These are phyloP conservation scores for Entophlyctis luteolus DNA, from an alignment of 192 early-diverging fungal species.

Conservation along the genomic window DNA sequence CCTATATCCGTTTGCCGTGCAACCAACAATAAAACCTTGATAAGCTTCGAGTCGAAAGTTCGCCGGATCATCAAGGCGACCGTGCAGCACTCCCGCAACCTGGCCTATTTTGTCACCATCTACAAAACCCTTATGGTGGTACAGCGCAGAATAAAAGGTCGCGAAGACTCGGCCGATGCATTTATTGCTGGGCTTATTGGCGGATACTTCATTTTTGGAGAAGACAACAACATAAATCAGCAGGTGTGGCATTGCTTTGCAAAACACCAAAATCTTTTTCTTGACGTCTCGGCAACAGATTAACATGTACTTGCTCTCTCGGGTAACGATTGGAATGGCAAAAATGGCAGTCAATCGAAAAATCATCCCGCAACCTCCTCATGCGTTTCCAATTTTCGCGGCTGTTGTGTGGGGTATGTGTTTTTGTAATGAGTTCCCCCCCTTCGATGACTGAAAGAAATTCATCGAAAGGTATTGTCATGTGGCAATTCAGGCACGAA, in stretches of 20 bases:
- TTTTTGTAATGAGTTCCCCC: neutral
- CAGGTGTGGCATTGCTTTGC: constrained; percentile 57
- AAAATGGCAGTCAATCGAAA: constrained; percentile 72
- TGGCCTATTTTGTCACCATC: constrained; percentile 88
- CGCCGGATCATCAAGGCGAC: constrained; percentile 78
- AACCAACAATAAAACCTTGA: neutral
- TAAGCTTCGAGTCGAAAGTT: constrained; percentile 73
- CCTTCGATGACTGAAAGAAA: neutral
- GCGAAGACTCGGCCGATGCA: constrained; percentile 72
- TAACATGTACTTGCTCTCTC: constrained; percentile 88
- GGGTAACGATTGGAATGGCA: constrained; percentile 81
- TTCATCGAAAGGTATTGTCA: constrained; percentile 56
- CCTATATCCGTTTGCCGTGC: neutral
- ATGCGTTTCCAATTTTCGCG: constrained; percentile 89
- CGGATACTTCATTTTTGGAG: constrained; percentile 90
- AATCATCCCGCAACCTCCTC: constrained; percentile 66
- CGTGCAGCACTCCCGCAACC: constrained; percentile 79
- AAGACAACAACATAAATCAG: constrained; percentile 92
- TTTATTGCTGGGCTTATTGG: constrained; percentile 89
- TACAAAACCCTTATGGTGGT: constrained; percentile 88
- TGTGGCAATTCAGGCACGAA: constrained; percentile 92
- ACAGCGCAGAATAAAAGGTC: constrained; percentile 66
- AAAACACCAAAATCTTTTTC: neutral
- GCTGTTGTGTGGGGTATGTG: constrained; percentile 80
- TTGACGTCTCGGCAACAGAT: constrained; percentile 54